Evolutionary conservation across 768 basidiomycete genomes (phyloP).

Genomic region (Daedalea quercina): DNA sequence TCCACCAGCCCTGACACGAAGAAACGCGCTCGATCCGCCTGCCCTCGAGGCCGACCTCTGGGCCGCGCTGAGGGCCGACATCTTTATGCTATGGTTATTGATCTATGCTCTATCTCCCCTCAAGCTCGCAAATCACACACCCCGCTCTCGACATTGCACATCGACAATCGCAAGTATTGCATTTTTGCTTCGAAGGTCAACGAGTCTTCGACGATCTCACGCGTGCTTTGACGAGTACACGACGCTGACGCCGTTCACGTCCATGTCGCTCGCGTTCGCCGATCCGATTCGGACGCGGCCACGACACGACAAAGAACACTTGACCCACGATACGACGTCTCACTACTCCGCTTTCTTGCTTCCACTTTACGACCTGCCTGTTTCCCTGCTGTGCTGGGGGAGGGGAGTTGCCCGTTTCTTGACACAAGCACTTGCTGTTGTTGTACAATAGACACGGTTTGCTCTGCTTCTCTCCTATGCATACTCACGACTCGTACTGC

Average conservation of each 20-base stretch:
- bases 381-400: constrained; percentile 3
- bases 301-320: neutral
- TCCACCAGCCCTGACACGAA: neutral
- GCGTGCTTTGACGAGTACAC: constrained; percentile 5
- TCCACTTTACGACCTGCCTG: neutral
- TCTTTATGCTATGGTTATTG: constrained; percentile 28
- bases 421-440: constrained; percentile 5
- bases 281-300: neutral
- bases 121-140: neutral
- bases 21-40: neutral
- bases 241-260: constrained; percentile 4
- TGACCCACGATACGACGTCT: constrained; percentile 2
- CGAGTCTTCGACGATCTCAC: neutral
- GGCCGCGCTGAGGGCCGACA: constrained; percentile 1
- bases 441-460: constrained; percentile 11
- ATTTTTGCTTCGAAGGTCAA: constrained; percentile 1
- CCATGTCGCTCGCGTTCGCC: constrained; percentile 1
- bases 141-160: neutral
- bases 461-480: constrained; percentile 17
- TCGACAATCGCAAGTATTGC: neutral
- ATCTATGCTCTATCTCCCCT: constrained; percentile 20
- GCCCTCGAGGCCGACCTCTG: neutral
- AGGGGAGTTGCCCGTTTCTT: constrained; percentile 9
- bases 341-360: no score
- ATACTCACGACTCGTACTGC: constrained; percentile 2